These are phyloP conservation scores for Colletotrichum nymphaeae DNA, from an alignment of 2,329 filamentous ascomycete species.

Conservation along the genomic window DNA sequence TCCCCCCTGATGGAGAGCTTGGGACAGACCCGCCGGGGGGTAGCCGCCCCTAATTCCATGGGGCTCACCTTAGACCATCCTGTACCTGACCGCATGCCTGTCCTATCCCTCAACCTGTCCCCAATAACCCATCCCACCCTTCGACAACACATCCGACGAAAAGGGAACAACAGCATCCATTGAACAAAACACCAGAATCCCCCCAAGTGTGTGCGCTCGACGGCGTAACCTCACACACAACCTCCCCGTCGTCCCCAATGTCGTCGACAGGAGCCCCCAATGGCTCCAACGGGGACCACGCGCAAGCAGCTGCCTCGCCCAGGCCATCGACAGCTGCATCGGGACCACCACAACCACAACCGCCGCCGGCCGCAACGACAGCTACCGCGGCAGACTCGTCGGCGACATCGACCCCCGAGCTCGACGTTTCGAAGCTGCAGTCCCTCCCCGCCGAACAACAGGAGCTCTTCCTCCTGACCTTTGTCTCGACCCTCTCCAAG, in stretches of 20 bases:
- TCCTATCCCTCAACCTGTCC: constrained; percentile 20
- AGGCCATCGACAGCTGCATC: constrained; percentile 36
- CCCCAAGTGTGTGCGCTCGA: constrained; percentile 9
- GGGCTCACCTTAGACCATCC: not conserved
- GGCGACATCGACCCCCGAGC: constrained; percentile 73
- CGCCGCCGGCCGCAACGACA: constrained; percentile 38
- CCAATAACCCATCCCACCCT: constrained; percentile 15
- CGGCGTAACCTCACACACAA: constrained; percentile 7
- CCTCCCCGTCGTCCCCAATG: constrained; percentile 41
- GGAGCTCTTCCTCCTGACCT: constrained; percentile 91
- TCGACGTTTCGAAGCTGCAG: constrained; percentile 91
- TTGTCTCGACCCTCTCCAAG: constrained; percentile 83
- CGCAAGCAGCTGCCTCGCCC: constrained; percentile 37
- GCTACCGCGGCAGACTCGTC: constrained; percentile 50
- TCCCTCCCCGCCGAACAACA: constrained; percentile 93
- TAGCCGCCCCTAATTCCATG: constrained; percentile 22
- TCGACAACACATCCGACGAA: constrained; percentile 17
- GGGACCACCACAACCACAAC: constrained; percentile 37
- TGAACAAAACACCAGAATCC: constrained; percentile 1
- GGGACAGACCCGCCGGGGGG: constrained; percentile 5
- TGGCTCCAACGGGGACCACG: constrained; percentile 45
- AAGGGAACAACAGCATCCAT: not conserved
- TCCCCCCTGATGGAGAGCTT: not conserved
- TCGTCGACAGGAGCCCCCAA: constrained; percentile 50
- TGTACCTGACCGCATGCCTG: constrained; percentile 31